A percentile compares a stretch with the other conserved stretches of the same genome.
These are phyloP conservation scores for Ophiostoma quercus DNA, from an alignment of 2,329 filamentous ascomycete genomes.

Conservation along the genomic window DNA sequence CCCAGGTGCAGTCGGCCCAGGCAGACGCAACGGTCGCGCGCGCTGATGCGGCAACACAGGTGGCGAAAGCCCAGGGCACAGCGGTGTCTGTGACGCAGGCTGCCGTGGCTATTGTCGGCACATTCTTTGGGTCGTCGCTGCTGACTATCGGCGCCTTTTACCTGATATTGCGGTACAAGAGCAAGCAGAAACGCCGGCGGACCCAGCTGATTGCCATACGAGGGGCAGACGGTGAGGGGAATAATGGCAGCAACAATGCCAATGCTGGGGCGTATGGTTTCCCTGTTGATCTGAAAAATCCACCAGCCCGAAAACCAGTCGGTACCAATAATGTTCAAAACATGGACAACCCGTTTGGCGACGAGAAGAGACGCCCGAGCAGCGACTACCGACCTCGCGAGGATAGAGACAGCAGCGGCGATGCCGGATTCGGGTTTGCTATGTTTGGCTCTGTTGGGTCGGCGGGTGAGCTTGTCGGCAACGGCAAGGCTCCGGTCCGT, in stretches of 20 bases:
- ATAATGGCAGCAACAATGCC: constrained; percentile 16
- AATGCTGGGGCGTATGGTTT: constrained; percentile 27
- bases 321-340: neutral
- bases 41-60: constrained; percentile 33
- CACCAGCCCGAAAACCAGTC: constrained; percentile 16
- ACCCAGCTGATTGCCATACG: constrained; percentile 21
- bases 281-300: constrained; percentile 30
- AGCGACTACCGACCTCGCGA: neutral
- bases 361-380: constrained; percentile 18
- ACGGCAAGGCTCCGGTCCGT: neutral
- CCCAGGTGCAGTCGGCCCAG: constrained; percentile 32
- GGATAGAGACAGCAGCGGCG: constrained; percentile 10
- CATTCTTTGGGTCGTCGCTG: constrained; percentile 40
- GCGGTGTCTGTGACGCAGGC: constrained; percentile 41
- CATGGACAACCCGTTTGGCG: neutral
- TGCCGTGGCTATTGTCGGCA: constrained; percentile 40
- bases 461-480: neutral
- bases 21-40: constrained; percentile 33
- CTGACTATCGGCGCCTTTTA: constrained; percentile 38
- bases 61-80: constrained; percentile 36
- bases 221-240: constrained; percentile 14
- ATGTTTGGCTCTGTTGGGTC: neutral
- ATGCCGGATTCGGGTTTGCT: neutral
- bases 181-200: constrained; percentile 28
- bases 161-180: constrained; percentile 34